Percentiles rank a stretch among this genome's conserved stretches.
Evolutionary conservation across 345 rosid species (phyloP).

Genomic region (Hevea brasiliensis): DNA sequence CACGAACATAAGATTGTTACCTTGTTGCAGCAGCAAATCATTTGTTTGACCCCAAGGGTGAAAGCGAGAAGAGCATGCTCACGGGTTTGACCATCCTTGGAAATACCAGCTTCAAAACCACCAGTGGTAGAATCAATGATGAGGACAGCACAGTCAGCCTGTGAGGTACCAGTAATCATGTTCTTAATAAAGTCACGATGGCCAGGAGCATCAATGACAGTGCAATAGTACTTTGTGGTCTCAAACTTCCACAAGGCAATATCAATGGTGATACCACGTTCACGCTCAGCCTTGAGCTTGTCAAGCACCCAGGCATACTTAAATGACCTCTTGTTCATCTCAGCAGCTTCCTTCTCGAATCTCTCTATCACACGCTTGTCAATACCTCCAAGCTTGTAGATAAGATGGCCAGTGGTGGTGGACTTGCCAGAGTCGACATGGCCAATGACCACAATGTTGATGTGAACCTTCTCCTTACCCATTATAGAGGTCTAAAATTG

Average conservation of each 20-base stretch:
- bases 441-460: not conserved
- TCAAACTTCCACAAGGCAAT: slow-evolving; percentile 83
- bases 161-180: slow-evolving; percentile 85
- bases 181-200: slow-evolving; percentile 83
- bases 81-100: slow-evolving; percentile 84
- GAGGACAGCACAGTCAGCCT: slow-evolving; percentile 76
- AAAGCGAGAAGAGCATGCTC: slow-evolving; percentile 67
- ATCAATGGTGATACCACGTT: slow-evolving; percentile 84
- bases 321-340: slow-evolving; percentile 90
- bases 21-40: slow-evolving; percentile 91
- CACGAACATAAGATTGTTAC: slow-evolving; percentile 12
- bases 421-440: slow-evolving; percentile 2
- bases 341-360: slow-evolving; percentile 21
- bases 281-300: slow-evolving; percentile 86
- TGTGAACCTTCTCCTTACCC: slow-evolving; percentile 2
- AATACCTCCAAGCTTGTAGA: slow-evolving; percentile 1
- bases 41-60: slow-evolving; percentile 81
- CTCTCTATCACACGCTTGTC: not conserved
- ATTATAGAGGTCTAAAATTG: not conserved
- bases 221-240: slow-evolving; percentile 81
- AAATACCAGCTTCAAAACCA: slow-evolving; percentile 79
- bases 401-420: not conserved
- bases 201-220: slow-evolving; percentile 81
- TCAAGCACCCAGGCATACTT: slow-evolving; percentile 87
- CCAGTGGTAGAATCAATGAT: slow-evolving; percentile 81